Percentiles rank a stretch among this genome's conserved stretches.
Evolutionary conservation across 345 rosid species (phyloP).

Genomic region (Dipteronia dyeriana): DNA sequence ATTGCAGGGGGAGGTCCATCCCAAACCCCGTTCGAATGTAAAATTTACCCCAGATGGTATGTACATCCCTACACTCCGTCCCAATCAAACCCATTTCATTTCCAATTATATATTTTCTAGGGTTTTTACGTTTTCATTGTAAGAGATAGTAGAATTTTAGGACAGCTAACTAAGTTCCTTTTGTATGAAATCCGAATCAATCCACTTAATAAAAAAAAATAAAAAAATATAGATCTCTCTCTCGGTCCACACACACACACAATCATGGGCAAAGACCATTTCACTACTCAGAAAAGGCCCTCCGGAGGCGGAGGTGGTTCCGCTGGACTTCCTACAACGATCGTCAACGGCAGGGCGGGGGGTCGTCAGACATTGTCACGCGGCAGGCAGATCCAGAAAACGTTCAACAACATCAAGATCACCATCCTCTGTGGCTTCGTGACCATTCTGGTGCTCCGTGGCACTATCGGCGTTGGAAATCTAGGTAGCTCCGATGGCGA

Average conservation of each 20-base stretch:
- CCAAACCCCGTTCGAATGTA: no score
- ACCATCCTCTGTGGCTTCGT: conserved; percentile 92
- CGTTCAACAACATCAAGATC: conserved; percentile 89
- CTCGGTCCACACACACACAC: no score
- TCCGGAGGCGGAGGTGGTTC: conserved; percentile 44
- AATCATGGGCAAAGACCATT: conserved; percentile 64
- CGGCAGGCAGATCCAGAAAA: conserved; percentile 86
- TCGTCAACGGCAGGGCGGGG: conserved; percentile 44
- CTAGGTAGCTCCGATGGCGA: conserved; percentile 75
- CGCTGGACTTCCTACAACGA: conserved; percentile 50
- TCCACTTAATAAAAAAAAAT: no score
- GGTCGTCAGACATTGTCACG: conserved; percentile 46
- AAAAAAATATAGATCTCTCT: neutral
- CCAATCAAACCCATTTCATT: no score
- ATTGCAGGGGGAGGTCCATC: no score
- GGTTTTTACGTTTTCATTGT: no score
- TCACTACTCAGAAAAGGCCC: conserved; percentile 65
- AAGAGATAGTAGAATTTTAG: no score
- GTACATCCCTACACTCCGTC: no score
- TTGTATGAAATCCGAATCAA: no score
- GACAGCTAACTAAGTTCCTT: no score
- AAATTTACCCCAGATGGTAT: no score
- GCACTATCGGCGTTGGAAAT: conserved; percentile 86
- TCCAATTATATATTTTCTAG: no score
- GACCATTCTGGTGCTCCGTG: conserved; percentile 90